Base-by-base conservation (phyloP, 148 eudicot species). In the Rhododendron kiyosumense region DNA sequence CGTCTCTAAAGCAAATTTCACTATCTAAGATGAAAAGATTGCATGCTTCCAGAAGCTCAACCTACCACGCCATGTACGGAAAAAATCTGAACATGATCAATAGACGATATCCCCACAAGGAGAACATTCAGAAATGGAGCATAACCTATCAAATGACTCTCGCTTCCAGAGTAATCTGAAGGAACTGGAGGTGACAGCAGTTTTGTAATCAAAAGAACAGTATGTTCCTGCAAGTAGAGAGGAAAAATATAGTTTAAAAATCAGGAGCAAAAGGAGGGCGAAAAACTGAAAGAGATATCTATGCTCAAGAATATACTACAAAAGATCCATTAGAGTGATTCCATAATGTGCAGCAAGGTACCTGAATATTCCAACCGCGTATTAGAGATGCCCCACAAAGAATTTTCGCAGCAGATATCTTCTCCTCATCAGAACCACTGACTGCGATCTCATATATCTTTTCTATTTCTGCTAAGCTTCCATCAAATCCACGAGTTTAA, bases 311-410 rank as follows among this genome's bases (percentile, higher is more conserved):
- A 17, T 54, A 54, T 17, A 17, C 61, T 54, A 54, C 61, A 54
- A 18, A 73, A 74, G 41, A 82, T 30, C 38, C 15, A 57, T 76
- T 20, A 24, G 73, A 36, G 49, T 74, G 73, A 87, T 59, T 17
- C 38, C 54, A 28, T 30, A 86, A 1, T 38, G 75, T 75, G 77
- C 82, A 86, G 41, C 81, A 32, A 63, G 49, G 43, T 91, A 97
- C 99, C 98, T 97, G 99, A 82, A 97, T 91, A 88, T 93, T 97
- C 99, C 99, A 97, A 86, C 99, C 99, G 86, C 99, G 97, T 86
- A 85, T 79, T 84, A 97, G 91, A 78, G 98, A 94, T 57, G 99
- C 94, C 79, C 99, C 99, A 87, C 99, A 97, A 30, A 97, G 90
- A 89, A 97, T 82, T 17, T 94, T 91, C 15, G 97, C 98, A 85